Evolutionary conservation across 2,329 filamentous ascomycete genomes (phyloP), one percentile per base, ranked within the genome.

Genomic region (Hypoxylon sp.): DNA sequence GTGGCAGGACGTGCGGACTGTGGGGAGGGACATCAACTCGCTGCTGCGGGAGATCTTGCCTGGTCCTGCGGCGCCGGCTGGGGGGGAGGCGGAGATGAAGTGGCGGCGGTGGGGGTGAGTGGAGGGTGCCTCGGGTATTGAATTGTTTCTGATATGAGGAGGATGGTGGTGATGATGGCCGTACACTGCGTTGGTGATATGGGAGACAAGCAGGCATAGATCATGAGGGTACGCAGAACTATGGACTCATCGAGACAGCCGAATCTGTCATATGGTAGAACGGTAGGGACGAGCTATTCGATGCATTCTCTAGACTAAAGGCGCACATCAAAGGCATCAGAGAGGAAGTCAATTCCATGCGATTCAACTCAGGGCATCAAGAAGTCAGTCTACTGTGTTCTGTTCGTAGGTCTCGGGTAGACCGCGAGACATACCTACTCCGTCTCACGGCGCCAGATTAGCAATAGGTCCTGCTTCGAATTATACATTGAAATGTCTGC

Each of bases 21-120:
- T 61, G 2, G 76, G 76, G 28, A 71, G 67, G 61, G 69, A 76
- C 16, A 73, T 80, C 58, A 76, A 79, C 42, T 69, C 73, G 11
- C 67, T 79, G 36, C 54, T 80, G 51, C 70, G 78, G n/a, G 76
- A 79, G 75, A 76, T 80, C 67, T 50, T 76, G 44, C 75, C 75
- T 0, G 75, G 75, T 0, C 74, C 74, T 2, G 18, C 64, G 38
- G 26, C 65, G 52, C 69, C 62, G 32, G 56, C 55, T 11, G 68
- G 68, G 0, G 73, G 71, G 11, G 68, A 60, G 40, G 57, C 67
- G 12, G 67, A 53, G 30, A 72, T 70, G 42, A 59, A 69, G 50
- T 74, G 72, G 70, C 67, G 74, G 45, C 68, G 71, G 22, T 73
- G 69, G 46, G 74, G 73, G 1, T 74, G 60, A 72, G n/a, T 50